phyloP scores from a whole-genome alignment of 1,284 basidiomycete genomes.

The Fomitopsis betulina region DNA sequence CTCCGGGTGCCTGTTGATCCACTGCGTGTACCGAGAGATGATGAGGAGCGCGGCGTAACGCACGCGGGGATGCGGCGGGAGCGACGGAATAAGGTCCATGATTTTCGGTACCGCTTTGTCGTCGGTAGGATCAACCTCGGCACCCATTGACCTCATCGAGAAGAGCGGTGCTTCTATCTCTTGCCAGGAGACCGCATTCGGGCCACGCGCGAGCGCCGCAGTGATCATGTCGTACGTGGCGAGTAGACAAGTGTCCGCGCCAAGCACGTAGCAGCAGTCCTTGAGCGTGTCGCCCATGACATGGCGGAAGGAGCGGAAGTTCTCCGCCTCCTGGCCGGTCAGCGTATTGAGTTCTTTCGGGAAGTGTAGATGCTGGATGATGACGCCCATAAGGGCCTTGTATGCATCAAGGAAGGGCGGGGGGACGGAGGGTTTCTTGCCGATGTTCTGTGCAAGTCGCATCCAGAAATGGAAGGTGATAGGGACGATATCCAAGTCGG shows the following conservation, averaged over 20 bases:
- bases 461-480: slow-evolving; percentile 99
- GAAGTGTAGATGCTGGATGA: slow-evolving; percentile 92
- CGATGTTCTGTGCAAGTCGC: slow-evolving; percentile 80
- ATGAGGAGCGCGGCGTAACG: slow-evolving; percentile 96
- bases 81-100: slow-evolving; percentile 89
- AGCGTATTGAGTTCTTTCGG: slow-evolving; percentile 68
- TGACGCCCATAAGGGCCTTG: slow-evolving; percentile 78
- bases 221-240: slow-evolving; percentile 82
- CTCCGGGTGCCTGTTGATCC: slow-evolving; percentile 88
- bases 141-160: slow-evolving; percentile 98
- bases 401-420: slow-evolving; percentile 80
- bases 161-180: slow-evolving; percentile 98
- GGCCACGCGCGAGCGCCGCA: slow-evolving; percentile 55
- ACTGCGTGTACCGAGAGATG: slow-evolving; percentile 94
- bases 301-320: slow-evolving; percentile 94
- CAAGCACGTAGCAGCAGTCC: slow-evolving; percentile 95
- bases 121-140: slow-evolving; percentile 84
- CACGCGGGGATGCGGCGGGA: slow-evolving; percentile 89
- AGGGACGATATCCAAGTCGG: slow-evolving; percentile 93
- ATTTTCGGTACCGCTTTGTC: slow-evolving; percentile 89
- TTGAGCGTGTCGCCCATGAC: slow-evolving; percentile 99
- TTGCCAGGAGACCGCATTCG: slow-evolving; percentile 77
- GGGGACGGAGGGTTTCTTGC: slow-evolving; percentile 66
- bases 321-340: slow-evolving; percentile 85
- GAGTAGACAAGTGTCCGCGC: slow-evolving; percentile 81